Evolutionary conservation across 352 stramenopile species (phyloP).

Genomic region (Phytophthora lateralis): DNA sequence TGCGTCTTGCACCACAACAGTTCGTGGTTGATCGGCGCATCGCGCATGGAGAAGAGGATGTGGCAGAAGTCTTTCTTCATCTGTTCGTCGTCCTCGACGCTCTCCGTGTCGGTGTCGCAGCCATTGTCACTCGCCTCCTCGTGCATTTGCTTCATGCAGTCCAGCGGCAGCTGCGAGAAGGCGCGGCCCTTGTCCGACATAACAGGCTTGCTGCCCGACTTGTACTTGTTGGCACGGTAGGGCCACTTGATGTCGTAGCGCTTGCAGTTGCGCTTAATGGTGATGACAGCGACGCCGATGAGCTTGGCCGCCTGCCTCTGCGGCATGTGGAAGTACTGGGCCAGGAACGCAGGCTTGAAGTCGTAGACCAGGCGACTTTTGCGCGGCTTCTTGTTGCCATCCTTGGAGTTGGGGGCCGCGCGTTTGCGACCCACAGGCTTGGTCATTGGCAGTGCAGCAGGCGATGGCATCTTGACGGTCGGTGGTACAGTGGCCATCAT

Average conservation of each 20-base stretch:
- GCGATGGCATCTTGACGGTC: neutral
- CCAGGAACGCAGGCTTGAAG: conserved; percentile 41
- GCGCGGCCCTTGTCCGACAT: conserved; percentile 2
- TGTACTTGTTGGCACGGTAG: conserved; percentile 43
- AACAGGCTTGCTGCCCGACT: conserved; percentile 1
- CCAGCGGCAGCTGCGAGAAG: conserved; percentile 29
- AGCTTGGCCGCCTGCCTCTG: conserved; percentile 41
- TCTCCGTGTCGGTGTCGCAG: conserved; percentile 28
- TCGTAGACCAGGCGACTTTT: conserved; percentile 58
- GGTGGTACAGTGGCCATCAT: conserved; percentile 9
- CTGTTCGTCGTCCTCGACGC: conserved; percentile 15
- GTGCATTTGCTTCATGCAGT: conserved; percentile 21
- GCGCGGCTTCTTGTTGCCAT: conserved; percentile 29
- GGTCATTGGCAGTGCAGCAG: neutral
- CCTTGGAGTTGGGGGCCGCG: conserved; percentile 1
- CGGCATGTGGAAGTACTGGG: conserved; percentile 54
- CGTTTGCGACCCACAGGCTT: conserved; percentile 14
- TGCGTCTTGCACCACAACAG: neutral
- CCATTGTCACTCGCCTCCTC: neutral
- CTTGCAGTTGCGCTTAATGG: conserved; percentile 50
- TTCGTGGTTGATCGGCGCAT: neutral
- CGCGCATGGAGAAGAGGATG: conserved; percentile 16
- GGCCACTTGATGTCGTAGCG: conserved; percentile 37
- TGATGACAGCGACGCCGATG: conserved; percentile 44
- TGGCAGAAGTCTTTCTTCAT: conserved; percentile 8